phyloP scores from a whole-genome alignment of 2,329 filamentous ascomycete genomes.

The Aspergillus pseudoglaucus region DNA sequence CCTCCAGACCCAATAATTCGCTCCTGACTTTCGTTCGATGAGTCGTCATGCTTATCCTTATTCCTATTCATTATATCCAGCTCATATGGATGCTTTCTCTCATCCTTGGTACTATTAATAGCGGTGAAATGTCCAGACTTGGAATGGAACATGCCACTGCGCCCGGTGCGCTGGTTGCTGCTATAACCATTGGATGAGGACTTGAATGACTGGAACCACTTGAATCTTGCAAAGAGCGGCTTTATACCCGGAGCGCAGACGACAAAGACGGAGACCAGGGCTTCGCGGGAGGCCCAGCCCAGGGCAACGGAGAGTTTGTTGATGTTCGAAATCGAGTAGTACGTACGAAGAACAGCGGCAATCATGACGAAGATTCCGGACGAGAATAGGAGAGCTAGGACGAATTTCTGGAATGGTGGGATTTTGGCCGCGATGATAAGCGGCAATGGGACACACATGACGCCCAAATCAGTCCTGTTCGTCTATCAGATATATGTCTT shows the following conservation, averaged over 20 bases:
- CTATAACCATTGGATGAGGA: constrained; percentile 1
- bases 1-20: constrained; percentile 5
- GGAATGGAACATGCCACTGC: constrained; percentile 1
- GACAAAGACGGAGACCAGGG: constrained; percentile 11
- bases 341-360: constrained; percentile 12
- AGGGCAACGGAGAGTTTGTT: constrained; percentile 8
- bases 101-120: not conserved
- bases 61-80: not conserved
- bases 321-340: constrained; percentile 16
- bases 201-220: constrained; percentile 6
- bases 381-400: constrained; percentile 11
- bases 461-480: constrained; percentile 12
- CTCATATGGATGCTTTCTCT: constrained; percentile 7
- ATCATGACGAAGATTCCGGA: constrained; percentile 17
- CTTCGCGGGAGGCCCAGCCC: constrained; percentile 14
- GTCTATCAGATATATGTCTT: not conserved
- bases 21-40: constrained; percentile 9
- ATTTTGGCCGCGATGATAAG: constrained; percentile 12
- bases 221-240: constrained; percentile 6
- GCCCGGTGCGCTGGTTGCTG: not conserved
- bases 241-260: constrained; percentile 14
- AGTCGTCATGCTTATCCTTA: not conserved
- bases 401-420: constrained; percentile 9
- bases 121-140: constrained; percentile 1
- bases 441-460: constrained; percentile 13